A percentile compares a stretch with the other conserved stretches of the same genome.
Evolutionary conservation across 1,284 basidiomycete genomes (phyloP).

Genomic region (Wallemia hederae): DNA sequence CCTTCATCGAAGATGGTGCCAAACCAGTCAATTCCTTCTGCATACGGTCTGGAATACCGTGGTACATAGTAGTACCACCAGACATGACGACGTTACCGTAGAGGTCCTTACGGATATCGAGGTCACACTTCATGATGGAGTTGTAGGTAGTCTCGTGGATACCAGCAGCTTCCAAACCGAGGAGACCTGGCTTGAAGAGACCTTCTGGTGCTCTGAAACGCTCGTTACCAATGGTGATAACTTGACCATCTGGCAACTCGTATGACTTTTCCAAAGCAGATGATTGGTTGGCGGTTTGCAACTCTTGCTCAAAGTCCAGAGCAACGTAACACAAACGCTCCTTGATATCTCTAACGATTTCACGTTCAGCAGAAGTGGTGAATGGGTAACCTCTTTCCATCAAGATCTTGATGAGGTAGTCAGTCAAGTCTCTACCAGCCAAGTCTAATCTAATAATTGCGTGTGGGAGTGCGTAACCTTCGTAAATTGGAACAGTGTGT

Average conservation of each 20-base stretch:
- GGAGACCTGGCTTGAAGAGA: slow-evolving; percentile 82
- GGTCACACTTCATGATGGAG: slow-evolving; percentile 40
- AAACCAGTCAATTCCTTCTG: slow-evolving; percentile 83
- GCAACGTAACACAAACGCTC: slow-evolving; percentile 96
- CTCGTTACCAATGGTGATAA: slow-evolving; percentile 88
- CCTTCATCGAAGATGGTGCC: slow-evolving; percentile 47
- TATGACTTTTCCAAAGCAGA: slow-evolving; percentile 83
- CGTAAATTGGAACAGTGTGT: slow-evolving; percentile 81
- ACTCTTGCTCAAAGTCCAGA: slow-evolving; percentile 85
- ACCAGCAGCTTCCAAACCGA: slow-evolving; percentile 75
- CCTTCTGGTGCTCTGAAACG: slow-evolving; percentile 92
- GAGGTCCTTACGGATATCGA: slow-evolving; percentile 29
- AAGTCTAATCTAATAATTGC: slow-evolving; percentile 83
- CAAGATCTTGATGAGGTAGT: slow-evolving; percentile 71
- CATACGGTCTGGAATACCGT: slow-evolving; percentile 88
- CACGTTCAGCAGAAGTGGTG: slow-evolving; percentile 75
- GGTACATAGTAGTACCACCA: slow-evolving; percentile 92
- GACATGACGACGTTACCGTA: slow-evolving; percentile 86
- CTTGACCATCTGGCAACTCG: slow-evolving; percentile 85
- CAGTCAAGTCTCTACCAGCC: slow-evolving; percentile 80
- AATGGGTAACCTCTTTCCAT: slow-evolving; percentile 84
- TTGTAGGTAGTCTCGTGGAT: slow-evolving; percentile 93
- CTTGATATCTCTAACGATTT: slow-evolving; percentile 94
- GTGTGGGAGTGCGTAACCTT: slow-evolving; percentile 81
- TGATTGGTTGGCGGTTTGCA: slow-evolving; percentile 71